phyloP scores from a whole-genome alignment of 2,329 filamentous ascomycete species.

The Fusarium vanettenii region DNA sequence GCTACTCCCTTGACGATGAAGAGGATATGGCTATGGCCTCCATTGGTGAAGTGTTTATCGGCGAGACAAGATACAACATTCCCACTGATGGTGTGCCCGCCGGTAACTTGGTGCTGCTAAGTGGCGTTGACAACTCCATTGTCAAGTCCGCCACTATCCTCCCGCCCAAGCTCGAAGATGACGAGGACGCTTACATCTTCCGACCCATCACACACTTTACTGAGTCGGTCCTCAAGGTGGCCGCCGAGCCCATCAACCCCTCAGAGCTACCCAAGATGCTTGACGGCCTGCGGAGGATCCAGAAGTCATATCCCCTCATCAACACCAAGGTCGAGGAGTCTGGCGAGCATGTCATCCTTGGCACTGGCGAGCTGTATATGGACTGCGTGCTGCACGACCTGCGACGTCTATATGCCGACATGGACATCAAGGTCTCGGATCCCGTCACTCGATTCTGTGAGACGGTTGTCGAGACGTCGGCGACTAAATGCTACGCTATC shows the following conservation, averaged over 20 bases:
- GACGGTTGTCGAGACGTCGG: constrained; percentile 96
- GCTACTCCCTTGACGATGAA: constrained; percentile 95
- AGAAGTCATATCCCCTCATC: constrained; percentile 96
- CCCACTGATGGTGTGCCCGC: constrained; percentile 92
- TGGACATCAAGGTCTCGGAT: constrained; percentile 99
- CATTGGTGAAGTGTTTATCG: constrained; percentile 88
- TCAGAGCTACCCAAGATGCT: constrained; percentile 99
- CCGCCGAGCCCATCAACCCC: constrained; percentile 97
- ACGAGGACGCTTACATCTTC: constrained; percentile 96
- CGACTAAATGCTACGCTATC: constrained; percentile 96
- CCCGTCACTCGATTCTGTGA: constrained; percentile 98
- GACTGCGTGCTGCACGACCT: constrained; percentile 97
- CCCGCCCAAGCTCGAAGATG: constrained; percentile 80
- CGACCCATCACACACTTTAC: constrained; percentile 93
- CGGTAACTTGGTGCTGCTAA: constrained; percentile 91
- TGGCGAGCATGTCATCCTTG: constrained; percentile 93
- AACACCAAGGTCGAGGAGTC: constrained; percentile 98
- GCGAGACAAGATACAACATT: constrained; percentile 92
- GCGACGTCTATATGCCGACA: constrained; percentile 92
- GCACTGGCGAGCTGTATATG: constrained; percentile 99
- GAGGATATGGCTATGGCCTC: constrained; percentile 95
- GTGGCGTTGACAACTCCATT: constrained; percentile 96
- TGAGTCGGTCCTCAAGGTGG: constrained; percentile 96
- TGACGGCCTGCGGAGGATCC: constrained; percentile 94
- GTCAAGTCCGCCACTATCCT: constrained; percentile 97